Base-by-base conservation (phyloP, 495 filamentous ascomycete genomes). In the Daldinia childiae region DNA sequence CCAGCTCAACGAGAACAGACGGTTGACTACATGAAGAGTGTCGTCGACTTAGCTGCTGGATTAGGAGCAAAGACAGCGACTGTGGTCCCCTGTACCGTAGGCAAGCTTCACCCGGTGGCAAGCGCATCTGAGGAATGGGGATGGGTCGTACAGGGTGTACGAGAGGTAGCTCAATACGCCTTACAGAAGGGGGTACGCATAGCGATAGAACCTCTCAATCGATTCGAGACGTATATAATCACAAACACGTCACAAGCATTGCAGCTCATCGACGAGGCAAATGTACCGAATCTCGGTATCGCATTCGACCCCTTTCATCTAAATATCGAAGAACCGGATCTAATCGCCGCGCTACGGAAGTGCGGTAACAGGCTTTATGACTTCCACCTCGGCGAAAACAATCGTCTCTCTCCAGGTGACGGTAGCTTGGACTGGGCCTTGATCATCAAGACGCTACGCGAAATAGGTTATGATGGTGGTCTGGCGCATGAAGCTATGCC, bases 221-320 rank as follows among this genome's bases (percentile, higher is more conserved):
- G 74, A 26, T 76, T 77, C 55, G 74, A 77, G 61, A 76, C 75
- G 14, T 74, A 76, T 41, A 51, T 78, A 32, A 57, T 76, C 19
- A 76, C 69, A 41, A 69, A 73, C 8, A 70, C 41, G 15, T 73
- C 75, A 15, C 74, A 76, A 34, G 58, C 68, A 19, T 58, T 77
- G 14, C 64, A 69, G 32, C 64, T 76, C 6, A 67, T 73, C 34
- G 57, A 76, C 5, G 71, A 72, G 32, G 74, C 62, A 8, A 62
- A 66, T 21, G 27, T 66, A 32, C 58, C 66, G 29, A 66, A 73
- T 43, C 51, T 76, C 19, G 76, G 76, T 1, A 58, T 78, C 54
- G 74, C 71, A 3, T 78, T 74, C 27, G 74, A 78, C 57, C 56
- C 76, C 4, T 78, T 78, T 45, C 76, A 78, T 24, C 38, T 78